Conservation (phyloP, 1,139 yeast genomes). For the Martiniozyma asiatica region DNA sequence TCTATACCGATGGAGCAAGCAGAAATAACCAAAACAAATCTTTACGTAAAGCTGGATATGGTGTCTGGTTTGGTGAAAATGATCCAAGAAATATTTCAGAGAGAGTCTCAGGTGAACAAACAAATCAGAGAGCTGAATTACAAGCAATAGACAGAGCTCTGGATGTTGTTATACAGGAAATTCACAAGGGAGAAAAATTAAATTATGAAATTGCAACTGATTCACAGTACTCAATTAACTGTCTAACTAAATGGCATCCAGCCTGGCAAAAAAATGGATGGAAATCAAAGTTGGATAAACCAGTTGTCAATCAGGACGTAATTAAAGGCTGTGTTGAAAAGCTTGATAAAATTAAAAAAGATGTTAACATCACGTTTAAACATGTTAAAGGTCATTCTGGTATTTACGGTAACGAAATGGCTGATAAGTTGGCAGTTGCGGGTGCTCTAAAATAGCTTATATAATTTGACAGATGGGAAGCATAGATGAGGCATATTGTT, state of each 20-base stretch:
- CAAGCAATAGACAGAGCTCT: slow-evolving; percentile 52
- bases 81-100: slow-evolving; percentile 29
- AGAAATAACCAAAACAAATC: slow-evolving; percentile 17
- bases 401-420: slow-evolving; percentile 57
- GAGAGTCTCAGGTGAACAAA: slow-evolving; percentile 43
- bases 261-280: slow-evolving; percentile 47
- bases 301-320: slow-evolving; percentile 42
- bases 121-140: slow-evolving; percentile 78
- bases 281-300: slow-evolving; percentile 30
- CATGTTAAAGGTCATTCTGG: slow-evolving; percentile 74
- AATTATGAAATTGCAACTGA: slow-evolving; percentile 30
- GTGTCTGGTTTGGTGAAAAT: slow-evolving; percentile 52
- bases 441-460: no score
- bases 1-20: slow-evolving; percentile 69
- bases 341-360: slow-evolving; percentile 7
- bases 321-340: slow-evolving; percentile 25
- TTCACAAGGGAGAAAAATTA: slow-evolving; percentile 1
- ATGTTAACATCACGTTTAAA: slow-evolving; percentile 20
- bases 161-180: slow-evolving; percentile 23
- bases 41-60: slow-evolving; percentile 46
- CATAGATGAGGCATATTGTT: no score
- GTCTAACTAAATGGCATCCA: slow-evolving; percentile 37
- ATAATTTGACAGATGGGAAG: no score
- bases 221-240: slow-evolving; percentile 41
- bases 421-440: slow-evolving; percentile 60